Evolutionary conservation across 768 basidiomycete genomes (phyloP).

Genomic region (Panellus pusillus): DNA sequence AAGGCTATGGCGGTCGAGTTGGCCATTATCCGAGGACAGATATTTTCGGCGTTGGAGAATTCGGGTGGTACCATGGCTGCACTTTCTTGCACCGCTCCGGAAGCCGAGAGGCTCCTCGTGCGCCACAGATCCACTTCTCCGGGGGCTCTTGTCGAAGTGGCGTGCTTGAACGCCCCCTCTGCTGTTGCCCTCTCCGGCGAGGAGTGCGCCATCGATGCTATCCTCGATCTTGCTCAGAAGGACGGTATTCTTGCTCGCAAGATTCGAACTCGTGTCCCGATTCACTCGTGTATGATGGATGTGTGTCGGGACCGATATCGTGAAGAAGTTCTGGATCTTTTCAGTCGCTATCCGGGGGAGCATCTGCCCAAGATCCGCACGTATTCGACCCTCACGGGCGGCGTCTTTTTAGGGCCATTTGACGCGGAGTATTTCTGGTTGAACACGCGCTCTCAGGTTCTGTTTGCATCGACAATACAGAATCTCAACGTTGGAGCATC

Average conservation of each 20-base stretch:
- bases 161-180: constrained; percentile 39
- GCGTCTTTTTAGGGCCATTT: constrained; percentile 14
- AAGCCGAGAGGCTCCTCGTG: constrained; percentile 29
- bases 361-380: constrained; percentile 29
- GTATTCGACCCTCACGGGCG: constrained; percentile 40
- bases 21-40: constrained; percentile 41
- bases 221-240: constrained; percentile 29
- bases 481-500: constrained; percentile 14
- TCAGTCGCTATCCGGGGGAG: constrained; percentile 30
- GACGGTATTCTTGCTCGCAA: constrained; percentile 34
- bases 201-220: constrained; percentile 28
- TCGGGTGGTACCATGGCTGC: constrained; percentile 47
- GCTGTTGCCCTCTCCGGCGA: constrained; percentile 41
- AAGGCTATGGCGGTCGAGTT: constrained; percentile 43
- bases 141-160: constrained; percentile 34
- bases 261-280: constrained; percentile 37
- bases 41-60: constrained; percentile 34
- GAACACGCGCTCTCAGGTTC: constrained; percentile 30
- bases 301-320: constrained; percentile 33
- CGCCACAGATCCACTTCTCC: neutral
- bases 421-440: constrained; percentile 35
- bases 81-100: constrained; percentile 32
- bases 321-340: constrained; percentile 30
- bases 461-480: constrained; percentile 28
- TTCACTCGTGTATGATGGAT: constrained; percentile 43